Conservation (phyloP, 2,329 filamentous ascomycete species). For the Penicillium sp. region DNA sequence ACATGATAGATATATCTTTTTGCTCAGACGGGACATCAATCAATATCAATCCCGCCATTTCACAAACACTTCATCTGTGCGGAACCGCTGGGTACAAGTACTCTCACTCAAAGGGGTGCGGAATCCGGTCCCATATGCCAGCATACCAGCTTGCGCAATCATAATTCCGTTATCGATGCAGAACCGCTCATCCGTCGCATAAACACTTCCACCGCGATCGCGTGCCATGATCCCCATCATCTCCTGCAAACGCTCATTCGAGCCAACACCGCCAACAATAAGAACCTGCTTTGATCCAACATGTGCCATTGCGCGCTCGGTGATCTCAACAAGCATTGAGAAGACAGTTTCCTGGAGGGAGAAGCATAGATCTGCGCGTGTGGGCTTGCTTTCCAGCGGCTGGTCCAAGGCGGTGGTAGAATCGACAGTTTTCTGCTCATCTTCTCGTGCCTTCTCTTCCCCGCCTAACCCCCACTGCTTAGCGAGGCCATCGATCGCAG, state of each 20-base stretch:
- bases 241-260: conserved; percentile 88
- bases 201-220: conserved; percentile 85
- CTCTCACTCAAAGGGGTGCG: conserved; percentile 74
- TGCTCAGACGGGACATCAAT: not conserved
- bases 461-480: conserved; percentile 44
- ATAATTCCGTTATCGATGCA: conserved; percentile 99
- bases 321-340: conserved; percentile 98
- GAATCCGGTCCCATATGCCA: conserved; percentile 81
- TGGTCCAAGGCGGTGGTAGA: conserved; percentile 27
- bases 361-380: conserved; percentile 84
- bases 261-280: conserved; percentile 93
- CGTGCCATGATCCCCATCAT: conserved; percentile 98
- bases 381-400: conserved; percentile 51
- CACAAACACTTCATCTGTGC: conserved; percentile 77
- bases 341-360: conserved; percentile 92
- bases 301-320: conserved; percentile 96
- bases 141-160: conserved; percentile 92
- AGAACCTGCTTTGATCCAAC: conserved; percentile 87
- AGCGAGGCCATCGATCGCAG: conserved; percentile 76
- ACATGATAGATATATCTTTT: conserved; percentile 15
- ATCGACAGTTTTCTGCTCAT: conserved; percentile 15
- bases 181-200: conserved; percentile 93
- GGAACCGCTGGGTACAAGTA: conserved; percentile 79
- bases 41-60: conserved; percentile 64
- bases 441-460: conserved; percentile 53